Conservation (phyloP, 371 early-diverging fungal genomes). For the Rhizomucor miehei region DNA sequence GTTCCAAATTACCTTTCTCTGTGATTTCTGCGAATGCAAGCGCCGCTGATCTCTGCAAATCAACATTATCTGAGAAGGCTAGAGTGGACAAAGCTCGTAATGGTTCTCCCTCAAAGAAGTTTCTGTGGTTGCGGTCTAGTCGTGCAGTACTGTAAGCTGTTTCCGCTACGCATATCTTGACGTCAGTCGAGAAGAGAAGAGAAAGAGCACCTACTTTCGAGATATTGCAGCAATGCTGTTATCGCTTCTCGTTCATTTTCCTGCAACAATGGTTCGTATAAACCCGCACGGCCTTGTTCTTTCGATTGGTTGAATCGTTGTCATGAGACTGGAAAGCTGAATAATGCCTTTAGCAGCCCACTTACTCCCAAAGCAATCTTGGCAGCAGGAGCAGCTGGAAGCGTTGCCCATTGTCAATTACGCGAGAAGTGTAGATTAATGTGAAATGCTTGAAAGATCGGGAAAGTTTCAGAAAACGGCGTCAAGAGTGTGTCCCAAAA, state of each 20-base stretch:
- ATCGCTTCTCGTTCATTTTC: slow-evolving; percentile 87
- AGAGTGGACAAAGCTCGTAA: slow-evolving; percentile 79
- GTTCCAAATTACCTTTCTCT: slow-evolving; percentile 59
- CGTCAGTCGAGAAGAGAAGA: neutral
- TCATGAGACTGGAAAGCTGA: neutral
- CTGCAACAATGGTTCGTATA: slow-evolving; percentile 81
- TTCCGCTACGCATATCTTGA: neutral
- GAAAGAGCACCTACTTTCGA: slow-evolving; percentile 69
- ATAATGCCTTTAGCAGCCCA: slow-evolving; percentile 1
- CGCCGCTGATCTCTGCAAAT: slow-evolving; percentile 86
- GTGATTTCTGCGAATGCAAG: slow-evolving; percentile 92
- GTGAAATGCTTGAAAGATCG: neutral
- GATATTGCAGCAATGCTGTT: slow-evolving; percentile 74
- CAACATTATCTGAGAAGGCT: slow-evolving; percentile 83
- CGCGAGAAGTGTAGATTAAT: neutral
- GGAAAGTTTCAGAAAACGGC: neutral
- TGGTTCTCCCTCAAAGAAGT: slow-evolving; percentile 88
- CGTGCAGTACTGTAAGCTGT: neutral
- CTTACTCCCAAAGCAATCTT: slow-evolving; percentile 50
- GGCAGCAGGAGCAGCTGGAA: slow-evolving; percentile 31
- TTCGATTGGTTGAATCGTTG: neutral
- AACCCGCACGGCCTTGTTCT: slow-evolving; percentile 45
- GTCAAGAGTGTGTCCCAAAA: neutral
- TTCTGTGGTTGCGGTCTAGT: slow-evolving; percentile 72
- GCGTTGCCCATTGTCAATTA: slow-evolving; percentile 18